Conservation (phyloP, 1,139 yeast genomes). For the Debaryomycetaceae sp. region DNA sequence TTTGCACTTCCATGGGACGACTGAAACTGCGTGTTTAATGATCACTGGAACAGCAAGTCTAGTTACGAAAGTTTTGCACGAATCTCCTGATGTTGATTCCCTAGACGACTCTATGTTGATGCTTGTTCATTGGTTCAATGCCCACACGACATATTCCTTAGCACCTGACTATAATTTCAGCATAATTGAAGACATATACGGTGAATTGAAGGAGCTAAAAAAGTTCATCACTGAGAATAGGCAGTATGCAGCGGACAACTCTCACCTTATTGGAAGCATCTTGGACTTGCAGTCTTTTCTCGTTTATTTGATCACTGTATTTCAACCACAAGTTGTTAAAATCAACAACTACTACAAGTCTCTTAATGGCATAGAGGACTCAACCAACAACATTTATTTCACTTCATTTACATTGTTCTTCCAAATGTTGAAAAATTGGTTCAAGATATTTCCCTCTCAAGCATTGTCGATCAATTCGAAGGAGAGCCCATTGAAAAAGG, state of each 20-base stretch:
- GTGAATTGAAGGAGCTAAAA: conserved; percentile 23
- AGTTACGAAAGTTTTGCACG: conserved; percentile 24
- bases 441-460: conserved; percentile 33
- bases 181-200: conserved; percentile 23
- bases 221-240: conserved; percentile 11
- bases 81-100: conserved; percentile 16
- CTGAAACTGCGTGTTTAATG: conserved; percentile 30
- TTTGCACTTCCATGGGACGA: conserved; percentile 32
- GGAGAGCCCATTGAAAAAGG: conserved; percentile 29
- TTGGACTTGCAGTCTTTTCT: conserved; percentile 32
- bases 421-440: conserved; percentile 33
- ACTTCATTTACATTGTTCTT: conserved; percentile 28
- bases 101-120: conserved; percentile 26
- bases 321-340: conserved; percentile 23
- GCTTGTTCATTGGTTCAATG: conserved; percentile 23
- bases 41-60: conserved; percentile 36
- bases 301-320: conserved; percentile 21
- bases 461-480: conserved; percentile 27
- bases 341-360: conserved; percentile 24
- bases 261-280: conserved; percentile 9
- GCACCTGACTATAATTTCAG: conserved; percentile 37
- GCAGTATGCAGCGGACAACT: conserved; percentile 4
- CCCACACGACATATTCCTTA: conserved; percentile 22
- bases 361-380: conserved; percentile 12
- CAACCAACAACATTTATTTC: conserved; percentile 15